Conservation (phyloP, 2,329 filamentous ascomycete genomes). For the Drechslerella stenobrocha region DNA sequence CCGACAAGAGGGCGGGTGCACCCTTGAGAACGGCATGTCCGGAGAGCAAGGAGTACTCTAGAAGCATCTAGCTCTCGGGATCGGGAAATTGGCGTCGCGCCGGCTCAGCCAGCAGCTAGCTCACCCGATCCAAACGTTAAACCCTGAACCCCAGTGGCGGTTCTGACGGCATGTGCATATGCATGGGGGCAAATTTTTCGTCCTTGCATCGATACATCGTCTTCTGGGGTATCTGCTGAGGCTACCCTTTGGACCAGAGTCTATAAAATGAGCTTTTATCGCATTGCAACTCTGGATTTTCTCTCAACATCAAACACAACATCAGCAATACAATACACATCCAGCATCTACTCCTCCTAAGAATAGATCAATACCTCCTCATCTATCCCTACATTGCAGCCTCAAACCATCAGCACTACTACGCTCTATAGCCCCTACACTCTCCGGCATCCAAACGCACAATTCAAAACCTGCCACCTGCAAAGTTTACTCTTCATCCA, state of each 20-base stretch:
- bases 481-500: too few species aligned
- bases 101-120: constrained; percentile 14
- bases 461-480: too few species aligned
- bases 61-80: constrained; percentile 28
- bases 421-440: too few species aligned
- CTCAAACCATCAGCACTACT: constrained; percentile 7
- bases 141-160: neutral
- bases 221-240: too few species aligned
- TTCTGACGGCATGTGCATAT: too few species aligned
- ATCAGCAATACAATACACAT: constrained; percentile 14
- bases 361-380: neutral
- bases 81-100: constrained; percentile 47
- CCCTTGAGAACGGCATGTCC: constrained; percentile 31
- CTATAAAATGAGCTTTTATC: constrained; percentile 35
- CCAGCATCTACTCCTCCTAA: constrained; percentile 19
- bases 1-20: neutral
- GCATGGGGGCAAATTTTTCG: constrained; percentile 12
- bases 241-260: too few species aligned
- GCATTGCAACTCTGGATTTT: constrained; percentile 14
- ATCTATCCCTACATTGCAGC: too few species aligned
- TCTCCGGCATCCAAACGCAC: too few species aligned
- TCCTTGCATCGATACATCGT: too few species aligned
- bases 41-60: constrained; percentile 18
- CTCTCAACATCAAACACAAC: constrained; percentile 14
- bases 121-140: neutral